Evolutionary conservation across 805 yeast species (phyloP).

Genomic region (Diddensiella caesifluorescens): DNA sequence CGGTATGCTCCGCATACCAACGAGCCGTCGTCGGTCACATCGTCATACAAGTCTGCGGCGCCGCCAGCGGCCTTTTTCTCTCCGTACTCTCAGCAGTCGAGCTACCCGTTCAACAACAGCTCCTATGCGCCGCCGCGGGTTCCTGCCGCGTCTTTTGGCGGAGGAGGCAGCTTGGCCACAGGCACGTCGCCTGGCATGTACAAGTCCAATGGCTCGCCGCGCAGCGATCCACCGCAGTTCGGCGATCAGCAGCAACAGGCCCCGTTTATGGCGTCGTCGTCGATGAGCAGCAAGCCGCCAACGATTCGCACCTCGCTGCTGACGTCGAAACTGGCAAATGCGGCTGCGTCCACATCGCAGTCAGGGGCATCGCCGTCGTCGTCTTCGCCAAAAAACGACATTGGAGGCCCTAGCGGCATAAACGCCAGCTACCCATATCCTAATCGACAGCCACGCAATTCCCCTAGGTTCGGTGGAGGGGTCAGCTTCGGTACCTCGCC

Average conservation of each 20-base stretch:
- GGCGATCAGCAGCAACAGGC: neutral
- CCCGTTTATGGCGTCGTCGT: neutral
- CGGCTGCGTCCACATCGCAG: constrained; percentile 5
- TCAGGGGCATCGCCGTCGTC: too few relatives aligned
- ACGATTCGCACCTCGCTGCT: constrained; percentile 27
- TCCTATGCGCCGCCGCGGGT: constrained; percentile 3
- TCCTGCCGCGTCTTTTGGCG: neutral
- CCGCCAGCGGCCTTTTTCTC: constrained; percentile 14
- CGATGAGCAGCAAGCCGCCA: constrained; percentile 4
- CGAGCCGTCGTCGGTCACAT: constrained; percentile 27
- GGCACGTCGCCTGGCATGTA: neutral
- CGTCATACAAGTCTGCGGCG: constrained; percentile 25
- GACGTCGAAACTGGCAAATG: constrained; percentile 32
- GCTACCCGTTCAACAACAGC: constrained; percentile 9
- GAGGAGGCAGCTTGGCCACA: too few relatives aligned
- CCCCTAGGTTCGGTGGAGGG: neutral
- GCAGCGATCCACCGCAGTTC: constrained; percentile 2
- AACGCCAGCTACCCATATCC: too few relatives aligned
- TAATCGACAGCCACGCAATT: neutral
- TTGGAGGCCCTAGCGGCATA: too few relatives aligned
- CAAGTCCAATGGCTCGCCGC: constrained; percentile 10
- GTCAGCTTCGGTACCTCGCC: constrained; percentile 40
- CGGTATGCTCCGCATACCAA: constrained; percentile 25
- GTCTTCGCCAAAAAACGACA: too few relatives aligned
- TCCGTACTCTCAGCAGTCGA: constrained; percentile 1